phyloP scores from a whole-genome alignment of 2,329 filamentous ascomycete genomes.

The Claviceps capensis region DNA sequence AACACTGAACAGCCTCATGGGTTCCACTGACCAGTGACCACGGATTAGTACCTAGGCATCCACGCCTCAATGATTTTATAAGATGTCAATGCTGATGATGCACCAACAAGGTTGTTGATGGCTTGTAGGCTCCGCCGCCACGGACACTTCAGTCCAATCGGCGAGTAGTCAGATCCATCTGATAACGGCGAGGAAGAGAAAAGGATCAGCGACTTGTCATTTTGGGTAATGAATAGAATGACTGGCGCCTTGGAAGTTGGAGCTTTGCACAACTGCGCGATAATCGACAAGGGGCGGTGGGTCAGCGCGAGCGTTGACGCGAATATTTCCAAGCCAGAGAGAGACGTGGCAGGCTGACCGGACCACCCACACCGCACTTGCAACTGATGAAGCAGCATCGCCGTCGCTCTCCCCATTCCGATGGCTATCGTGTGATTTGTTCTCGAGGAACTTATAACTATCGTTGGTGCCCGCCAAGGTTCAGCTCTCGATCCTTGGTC shows the following conservation, averaged over 20 bases:
- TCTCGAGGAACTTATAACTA: neutral
- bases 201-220: too few relatives aligned
- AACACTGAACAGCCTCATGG: too few relatives aligned
- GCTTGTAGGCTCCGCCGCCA: neutral
- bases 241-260: too few relatives aligned
- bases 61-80: too few relatives aligned
- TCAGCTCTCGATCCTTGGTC: neutral
- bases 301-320: neutral
- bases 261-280: too few relatives aligned
- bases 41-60: too few relatives aligned
- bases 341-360: neutral
- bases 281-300: neutral
- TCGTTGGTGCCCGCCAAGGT: neutral
- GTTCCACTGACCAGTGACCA: too few relatives aligned
- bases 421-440: neutral
- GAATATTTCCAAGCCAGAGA: neutral
- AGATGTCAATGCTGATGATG: neutral
- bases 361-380: neutral
- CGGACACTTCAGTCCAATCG: neutral
- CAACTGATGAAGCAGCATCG: neutral
- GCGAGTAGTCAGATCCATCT: conserved; percentile 6
- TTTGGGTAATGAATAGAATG: too few relatives aligned
- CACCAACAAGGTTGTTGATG: neutral
- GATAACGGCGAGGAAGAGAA: neutral
- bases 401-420: neutral